Conservation (phyloP, 306 rosid genomes). For the Benincasa hispida region DNA sequence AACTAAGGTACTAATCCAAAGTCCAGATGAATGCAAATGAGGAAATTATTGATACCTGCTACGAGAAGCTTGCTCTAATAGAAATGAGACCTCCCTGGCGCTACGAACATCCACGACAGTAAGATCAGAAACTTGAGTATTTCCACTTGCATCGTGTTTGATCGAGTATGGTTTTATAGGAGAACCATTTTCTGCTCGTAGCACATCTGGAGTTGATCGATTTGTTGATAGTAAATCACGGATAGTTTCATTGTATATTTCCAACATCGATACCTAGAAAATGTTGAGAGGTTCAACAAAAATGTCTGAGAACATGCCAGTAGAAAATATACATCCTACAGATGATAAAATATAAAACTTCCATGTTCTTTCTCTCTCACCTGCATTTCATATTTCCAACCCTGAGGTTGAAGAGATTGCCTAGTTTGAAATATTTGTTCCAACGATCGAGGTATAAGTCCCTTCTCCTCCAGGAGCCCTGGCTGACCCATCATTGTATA, state of each 20-base stretch:
- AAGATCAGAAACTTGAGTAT: constrained; percentile 79
- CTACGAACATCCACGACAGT: constrained; percentile 82
- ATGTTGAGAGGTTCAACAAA: background rate
- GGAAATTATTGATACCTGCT: constrained; percentile 46
- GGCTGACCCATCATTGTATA: constrained; percentile 98
- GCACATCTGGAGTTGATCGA: constrained; percentile 32
- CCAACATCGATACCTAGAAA: constrained; percentile 82
- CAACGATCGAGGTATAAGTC: constrained; percentile 82
- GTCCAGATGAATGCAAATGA: background rate
- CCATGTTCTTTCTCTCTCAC: constrained; percentile 18
- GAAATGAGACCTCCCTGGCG: constrained; percentile 77
- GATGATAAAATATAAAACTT: background rate
- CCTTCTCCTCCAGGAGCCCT: constrained; percentile 60
- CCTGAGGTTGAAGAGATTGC: constrained; percentile 67
- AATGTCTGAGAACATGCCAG: background rate
- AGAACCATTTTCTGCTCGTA: constrained; percentile 45
- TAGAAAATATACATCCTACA: background rate
- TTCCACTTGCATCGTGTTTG: constrained; percentile 77
- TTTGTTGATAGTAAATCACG: constrained; percentile 70
- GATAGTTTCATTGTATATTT: constrained; percentile 84
- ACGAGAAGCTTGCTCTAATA: constrained; percentile 70
- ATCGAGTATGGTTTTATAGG: constrained; percentile 78
- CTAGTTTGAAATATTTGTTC: constrained; percentile 87
- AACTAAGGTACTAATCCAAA: background rate
- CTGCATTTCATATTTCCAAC: constrained; percentile 99